phyloP scores from a whole-genome alignment of 176 grass and related monocot species.

The Poa annua region DNA sequence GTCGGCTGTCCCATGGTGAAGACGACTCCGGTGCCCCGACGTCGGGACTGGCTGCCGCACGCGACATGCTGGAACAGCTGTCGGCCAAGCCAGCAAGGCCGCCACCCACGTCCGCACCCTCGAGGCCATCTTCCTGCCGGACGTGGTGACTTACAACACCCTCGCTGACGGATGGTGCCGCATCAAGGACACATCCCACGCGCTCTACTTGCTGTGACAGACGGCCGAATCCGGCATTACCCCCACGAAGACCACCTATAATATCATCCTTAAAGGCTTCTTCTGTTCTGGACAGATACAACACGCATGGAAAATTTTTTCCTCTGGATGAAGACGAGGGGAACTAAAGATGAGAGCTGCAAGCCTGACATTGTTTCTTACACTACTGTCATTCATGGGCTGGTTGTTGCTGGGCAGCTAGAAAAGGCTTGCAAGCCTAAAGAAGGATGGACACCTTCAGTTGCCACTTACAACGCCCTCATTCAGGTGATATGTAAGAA shows the following conservation, averaged over 20 bases:
- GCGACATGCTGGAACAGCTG: no score
- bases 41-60: no score
- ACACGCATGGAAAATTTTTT: slow-evolving; percentile 82
- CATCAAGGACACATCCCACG: slow-evolving; percentile 75
- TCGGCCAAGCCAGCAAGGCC: slow-evolving; percentile 70
- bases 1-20: no score
- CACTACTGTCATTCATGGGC: slow-evolving; percentile 78
- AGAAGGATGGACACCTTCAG: slow-evolving; percentile 63
- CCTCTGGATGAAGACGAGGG: slow-evolving; percentile 90
- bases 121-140: slow-evolving; percentile 56
- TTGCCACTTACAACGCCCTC: slow-evolving; percentile 78
- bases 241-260: slow-evolving; percentile 89
- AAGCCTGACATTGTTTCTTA: slow-evolving; percentile 77
- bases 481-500: slow-evolving; percentile 93
- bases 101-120: slow-evolving; percentile 71
- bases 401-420: slow-evolving; percentile 71
- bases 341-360: slow-evolving; percentile 47
- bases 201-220: slow-evolving; percentile 70
- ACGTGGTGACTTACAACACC: slow-evolving; percentile 79
- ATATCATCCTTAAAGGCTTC: slow-evolving; percentile 87
- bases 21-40: no score
- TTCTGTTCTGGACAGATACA: slow-evolving; percentile 70
- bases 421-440: slow-evolving; percentile 53
- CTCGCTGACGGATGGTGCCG: slow-evolving; percentile 91
- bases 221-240: slow-evolving; percentile 77